Base-by-base conservation (phyloP, 805 yeast genomes). In the Sugiyamaella mastotermitis region DNA sequence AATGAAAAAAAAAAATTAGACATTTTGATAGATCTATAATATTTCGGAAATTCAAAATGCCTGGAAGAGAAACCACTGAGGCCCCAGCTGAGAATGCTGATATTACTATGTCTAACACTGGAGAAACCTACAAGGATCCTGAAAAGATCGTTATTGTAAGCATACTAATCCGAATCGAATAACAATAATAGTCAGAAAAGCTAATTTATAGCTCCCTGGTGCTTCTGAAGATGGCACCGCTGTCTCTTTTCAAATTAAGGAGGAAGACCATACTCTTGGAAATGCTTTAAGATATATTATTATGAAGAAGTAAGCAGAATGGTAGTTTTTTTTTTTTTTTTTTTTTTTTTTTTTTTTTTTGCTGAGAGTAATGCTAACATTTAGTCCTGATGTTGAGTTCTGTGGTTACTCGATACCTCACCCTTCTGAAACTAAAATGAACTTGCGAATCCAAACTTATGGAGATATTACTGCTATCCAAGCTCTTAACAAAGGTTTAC, bases 321-420 rank as follows among this genome's bases (percentile, higher is more conserved):
- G n/a, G n/a, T n/a, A n/a, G n/a, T n/a, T n/a, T n/a, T n/a, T n/a
- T n/a, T n/a, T n/a, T n/a, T n/a, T n/a, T n/a, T n/a, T n/a, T n/a
- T n/a, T n/a, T n/a, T n/a, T n/a, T n/a, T n/a, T n/a, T n/a, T n/a
- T n/a, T n/a, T n/a, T n/a, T n/a, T n/a, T n/a, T n/a, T n/a, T n/a
- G n/a, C n/a, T n/a, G n/a, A 28, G 18, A 19, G 20, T 14, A 23
- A 9, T 22, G n/a, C 26, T 8, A 32, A 27, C 25, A 25, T 38
- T 16, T 23, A 60, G 65, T 56, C 96, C 97, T 26, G 94, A 87
- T 49, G 98, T 92, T 18, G 98, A 92, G 58, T 92, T 92, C 61
- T 90, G 97, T 58, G 98, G 98, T 40, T 92, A 92, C 65, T 86
- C 97, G 31, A 92, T 92, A 50, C 98, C 98, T 8, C 98, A 92